Evolutionary conservation across 257 asterid genomes (phyloP), one percentile per base, ranked within the genome.

Genomic region (Perilla frutescens): DNA sequence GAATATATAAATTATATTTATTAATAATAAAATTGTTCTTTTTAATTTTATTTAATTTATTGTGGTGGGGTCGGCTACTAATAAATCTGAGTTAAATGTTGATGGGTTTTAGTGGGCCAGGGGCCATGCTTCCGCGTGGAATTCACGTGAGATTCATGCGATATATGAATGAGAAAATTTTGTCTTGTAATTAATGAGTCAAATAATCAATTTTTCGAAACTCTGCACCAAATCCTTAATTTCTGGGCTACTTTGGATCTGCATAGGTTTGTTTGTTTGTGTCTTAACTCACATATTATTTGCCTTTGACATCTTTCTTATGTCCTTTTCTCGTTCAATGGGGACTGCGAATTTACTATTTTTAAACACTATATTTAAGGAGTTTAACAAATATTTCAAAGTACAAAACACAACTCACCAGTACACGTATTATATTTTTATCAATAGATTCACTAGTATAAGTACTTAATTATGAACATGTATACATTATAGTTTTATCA

Each of bases 61-160:
- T 66, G 66, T 36, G 29, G 56, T 20, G 56, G 37, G 37, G 37
- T 4, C 37, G 37, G 26, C 26, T 48, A 3, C 20, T 12, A 12
- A 2, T 12, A 11, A 4, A 20, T 20, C 44, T 40, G 5, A 4
- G 44, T 40, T 53, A 41, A 13, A 32, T 39, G 63, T 68, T 45
- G 72, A 74, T 31, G 65, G 55, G 73, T 59, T 13, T 32, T 26
- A 13, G 57, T 20, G 60, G 76, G 61, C 55, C 70, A 72, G 13
- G 60, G 73, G 61, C 61, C 70, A 72, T 61, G 20, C 7, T 11
- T 61, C 66, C 77, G 62, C 79, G 79, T 45, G 83, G 62, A 60
- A 34, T 63, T 79, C 82, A 76, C 85, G 82, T 81, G 85, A 39
- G 43, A 40, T 39, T 74, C 57, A 70, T 74, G 70, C 49, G 37